Percentiles rank a stretch among this genome's conserved stretches.
phyloP scores from a whole-genome alignment of 345 rosid genomes.

The Bruguiera sexangula region DNA sequence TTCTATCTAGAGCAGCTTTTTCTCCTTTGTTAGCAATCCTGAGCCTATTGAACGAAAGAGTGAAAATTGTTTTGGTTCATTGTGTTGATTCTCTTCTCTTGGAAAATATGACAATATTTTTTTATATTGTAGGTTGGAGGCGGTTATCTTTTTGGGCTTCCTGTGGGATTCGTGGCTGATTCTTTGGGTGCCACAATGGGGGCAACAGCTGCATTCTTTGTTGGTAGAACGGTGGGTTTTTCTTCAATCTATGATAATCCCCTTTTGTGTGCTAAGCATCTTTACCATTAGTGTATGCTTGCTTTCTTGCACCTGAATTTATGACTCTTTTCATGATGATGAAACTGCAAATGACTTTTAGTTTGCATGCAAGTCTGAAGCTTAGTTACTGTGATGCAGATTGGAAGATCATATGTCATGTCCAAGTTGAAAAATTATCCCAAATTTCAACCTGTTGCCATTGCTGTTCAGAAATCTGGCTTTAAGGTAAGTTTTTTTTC shows the following conservation, averaged over 20 bases:
- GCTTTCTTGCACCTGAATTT: too few species aligned
- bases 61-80: too few species aligned
- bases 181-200: conserved; percentile 28
- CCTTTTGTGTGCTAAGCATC: neutral
- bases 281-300: neutral
- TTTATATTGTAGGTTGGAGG: conserved; percentile 26
- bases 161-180: conserved; percentile 26
- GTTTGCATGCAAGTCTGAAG: neutral
- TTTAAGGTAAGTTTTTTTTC: conserved; percentile 41
- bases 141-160: conserved; percentile 28
- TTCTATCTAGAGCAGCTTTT: neutral
- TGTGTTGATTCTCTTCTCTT: neutral
- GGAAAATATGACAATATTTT: neutral
- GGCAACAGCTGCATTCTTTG: conserved; percentile 32
- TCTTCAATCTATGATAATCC: neutral
- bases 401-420: conserved; percentile 40
- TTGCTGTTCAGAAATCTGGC: conserved; percentile 52
- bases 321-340: too few species aligned
- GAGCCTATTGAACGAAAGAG: too few species aligned
- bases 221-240: conserved; percentile 33
- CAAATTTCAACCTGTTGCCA: conserved; percentile 46
- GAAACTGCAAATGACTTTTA: conserved; percentile 1
- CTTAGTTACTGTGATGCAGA: conserved; percentile 30
- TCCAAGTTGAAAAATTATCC: conserved; percentile 39
- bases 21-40: neutral